These are phyloP conservation scores for Pleurostoma richardsiae DNA, from an alignment of 2,329 filamentous ascomycete genomes.

Conservation along the genomic window DNA sequence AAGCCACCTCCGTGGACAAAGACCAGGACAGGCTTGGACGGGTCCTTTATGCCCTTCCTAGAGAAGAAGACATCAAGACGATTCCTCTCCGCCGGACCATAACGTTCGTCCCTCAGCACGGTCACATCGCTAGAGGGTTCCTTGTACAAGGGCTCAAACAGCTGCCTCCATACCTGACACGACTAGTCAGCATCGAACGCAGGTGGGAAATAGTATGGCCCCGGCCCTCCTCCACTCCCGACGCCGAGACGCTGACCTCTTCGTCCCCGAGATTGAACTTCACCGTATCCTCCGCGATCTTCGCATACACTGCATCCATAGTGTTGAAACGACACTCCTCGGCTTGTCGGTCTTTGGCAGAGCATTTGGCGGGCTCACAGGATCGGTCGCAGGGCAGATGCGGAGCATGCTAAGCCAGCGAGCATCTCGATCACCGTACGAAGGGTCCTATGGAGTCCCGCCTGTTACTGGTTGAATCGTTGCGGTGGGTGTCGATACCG, in stretches of 20 bases:
- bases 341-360: too few relatives aligned
- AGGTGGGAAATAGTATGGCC: not conserved
- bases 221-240: too few relatives aligned
- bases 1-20: slow-evolving; percentile 2
- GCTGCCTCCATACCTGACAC: not conserved
- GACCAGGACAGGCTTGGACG: not conserved
- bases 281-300: slow-evolving; percentile 1
- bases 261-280: slow-evolving; percentile 2
- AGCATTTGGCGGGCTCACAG: too few relatives aligned
- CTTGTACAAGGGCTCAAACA: slow-evolving; percentile 1
- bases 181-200: not conserved
- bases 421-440: too few relatives aligned
- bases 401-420: too few relatives aligned
- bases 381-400: too few relatives aligned
- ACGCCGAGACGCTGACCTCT: not conserved
- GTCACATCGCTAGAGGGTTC: not conserved
- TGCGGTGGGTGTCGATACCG: too few relatives aligned
- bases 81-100: slow-evolving; percentile 1
- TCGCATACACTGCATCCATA: slow-evolving; percentile 1
- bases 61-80: slow-evolving; percentile 1
- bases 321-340: too few relatives aligned
- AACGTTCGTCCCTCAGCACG: slow-evolving; percentile 1
- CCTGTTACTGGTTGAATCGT: too few relatives aligned
- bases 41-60: not conserved
- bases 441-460: too few relatives aligned